phyloP scores from a whole-genome alignment of 2,329 filamentous ascomycete species.

The Talaromyces rugulosus region DNA sequence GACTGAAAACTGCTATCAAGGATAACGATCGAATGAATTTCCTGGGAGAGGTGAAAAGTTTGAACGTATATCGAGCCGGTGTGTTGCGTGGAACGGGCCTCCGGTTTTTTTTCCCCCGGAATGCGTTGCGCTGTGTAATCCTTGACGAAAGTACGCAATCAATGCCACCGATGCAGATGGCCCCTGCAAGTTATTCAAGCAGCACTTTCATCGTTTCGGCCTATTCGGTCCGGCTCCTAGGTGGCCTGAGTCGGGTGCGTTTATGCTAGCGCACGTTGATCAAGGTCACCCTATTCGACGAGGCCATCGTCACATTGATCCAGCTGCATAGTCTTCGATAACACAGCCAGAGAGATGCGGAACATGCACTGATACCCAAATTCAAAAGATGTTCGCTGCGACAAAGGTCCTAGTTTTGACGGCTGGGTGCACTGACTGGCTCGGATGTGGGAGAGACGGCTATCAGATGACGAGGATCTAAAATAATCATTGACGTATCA shows the following conservation, averaged over 20 bases:
- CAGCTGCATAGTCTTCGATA: not conserved
- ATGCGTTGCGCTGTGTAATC: not conserved
- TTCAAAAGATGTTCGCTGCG: not conserved
- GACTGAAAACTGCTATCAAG: not conserved
- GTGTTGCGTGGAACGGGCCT: not conserved
- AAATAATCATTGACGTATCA: not conserved
- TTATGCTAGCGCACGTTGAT: not conserved
- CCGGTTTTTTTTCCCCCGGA: not conserved
- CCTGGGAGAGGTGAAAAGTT: not conserved
- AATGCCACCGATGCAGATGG: not conserved
- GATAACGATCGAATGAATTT: not conserved
- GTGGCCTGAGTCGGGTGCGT: not conserved
- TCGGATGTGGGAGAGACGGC: not conserved
- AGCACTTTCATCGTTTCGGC: not conserved
- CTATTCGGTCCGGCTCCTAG: not conserved
- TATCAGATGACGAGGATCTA: not conserved
- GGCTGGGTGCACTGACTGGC: not conserved
- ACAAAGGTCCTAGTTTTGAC: not conserved
- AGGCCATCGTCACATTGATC: not conserved
- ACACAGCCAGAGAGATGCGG: not conserved
- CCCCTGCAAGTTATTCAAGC: no score
- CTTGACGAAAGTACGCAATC: not conserved
- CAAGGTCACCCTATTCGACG: not conserved
- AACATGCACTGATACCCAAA: not conserved
- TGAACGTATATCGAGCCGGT: not conserved